Base-by-base conservation (phyloP, 2,329 filamentous ascomycete genomes). In the Aureobasidium sp. region DNA sequence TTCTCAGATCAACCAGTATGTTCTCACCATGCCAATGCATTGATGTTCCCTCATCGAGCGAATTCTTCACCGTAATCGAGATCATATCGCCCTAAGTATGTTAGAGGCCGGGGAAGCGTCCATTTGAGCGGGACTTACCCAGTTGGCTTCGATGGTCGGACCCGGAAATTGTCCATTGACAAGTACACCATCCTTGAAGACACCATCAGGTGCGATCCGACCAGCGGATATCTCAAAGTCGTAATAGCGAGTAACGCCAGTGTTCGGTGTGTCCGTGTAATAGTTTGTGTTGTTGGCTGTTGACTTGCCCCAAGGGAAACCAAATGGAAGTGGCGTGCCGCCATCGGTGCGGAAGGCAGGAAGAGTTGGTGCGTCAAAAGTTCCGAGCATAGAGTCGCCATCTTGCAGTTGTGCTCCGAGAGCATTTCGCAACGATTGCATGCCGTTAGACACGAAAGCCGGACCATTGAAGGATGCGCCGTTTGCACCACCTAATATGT, bases 111-210 rank as follows among this genome's bases (percentile, higher is more conserved):
- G 3, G 1, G 16, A 10, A 47, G 9, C 8, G 29, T n/a, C 7
- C 38, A 9, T 27, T 7, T 36, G 2, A 10, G n/a, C 4, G 31
- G 20, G 6, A 5, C 11, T 23, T 31, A 53, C 50, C 83, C 84
- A 73, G 70, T 81, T 74, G 66, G 79, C 74, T 48, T 72, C 66
- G 62, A 94, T 88, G 15, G 84, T 81, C 1, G 91, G 92, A 0
- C 90, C 92, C 0, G 91, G 91, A 67, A 87, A 90, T 50, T 88
- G 84, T 10, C 87, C 87, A 73, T 92, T 91, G 73, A 92, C 61
- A n/a, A 71, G 60, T 15, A 71, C 31, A 67, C 68, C 74, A 29
- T 67, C 36, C 45, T 69, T 70, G 45, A 73, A 69, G 1, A 78
- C 74, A 47, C 77, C 76, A 64, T 79, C 77, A 3, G 76, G 76